These are phyloP conservation scores for Penicillium sp. DNA, from an alignment of 2,329 filamentous ascomycete species.

Conservation along the genomic window DNA sequence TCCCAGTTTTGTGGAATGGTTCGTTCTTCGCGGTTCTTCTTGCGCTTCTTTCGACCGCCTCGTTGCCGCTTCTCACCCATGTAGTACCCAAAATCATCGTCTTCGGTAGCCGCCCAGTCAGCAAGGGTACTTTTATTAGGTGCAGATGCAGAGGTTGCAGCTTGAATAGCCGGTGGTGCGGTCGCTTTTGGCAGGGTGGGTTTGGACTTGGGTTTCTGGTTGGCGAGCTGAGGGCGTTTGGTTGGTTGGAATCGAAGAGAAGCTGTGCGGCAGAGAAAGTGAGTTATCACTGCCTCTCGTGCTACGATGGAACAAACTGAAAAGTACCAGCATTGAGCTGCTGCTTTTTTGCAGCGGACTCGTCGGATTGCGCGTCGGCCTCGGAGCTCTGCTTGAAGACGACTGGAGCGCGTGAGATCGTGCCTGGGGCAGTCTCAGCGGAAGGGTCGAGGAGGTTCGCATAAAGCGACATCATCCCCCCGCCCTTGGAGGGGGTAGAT, in stretches of 20 bases:
- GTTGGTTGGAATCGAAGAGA: slow-evolving; percentile 86
- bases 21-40: slow-evolving; percentile 70
- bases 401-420: slow-evolving; percentile 77
- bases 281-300: slow-evolving; percentile 5
- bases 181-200: slow-evolving; percentile 58
- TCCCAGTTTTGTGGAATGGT: slow-evolving; percentile 75
- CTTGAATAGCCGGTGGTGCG: slow-evolving; percentile 31
- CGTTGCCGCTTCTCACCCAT: slow-evolving; percentile 69
- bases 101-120: slow-evolving; percentile 80
- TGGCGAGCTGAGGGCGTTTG: slow-evolving; percentile 70
- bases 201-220: slow-evolving; percentile 67
- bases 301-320: slow-evolving; percentile 36
- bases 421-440: slow-evolving; percentile 53
- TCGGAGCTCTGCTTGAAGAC: slow-evolving; percentile 66
- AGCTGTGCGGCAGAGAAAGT: slow-evolving; percentile 45
- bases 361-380: slow-evolving; percentile 53
- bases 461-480: slow-evolving; percentile 72
- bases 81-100: slow-evolving; percentile 75
- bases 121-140: slow-evolving; percentile 71
- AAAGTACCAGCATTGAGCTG: slow-evolving; percentile 66
- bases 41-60: slow-evolving; percentile 77
- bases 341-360: slow-evolving; percentile 65
- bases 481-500: slow-evolving; percentile 38
- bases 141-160: slow-evolving; percentile 31
- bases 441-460: slow-evolving; percentile 74